A percentile compares a stretch with the other conserved stretches of the same genome.
Conservation (phyloP, 306 rosid genomes). For the Lupinus albus region DNA sequence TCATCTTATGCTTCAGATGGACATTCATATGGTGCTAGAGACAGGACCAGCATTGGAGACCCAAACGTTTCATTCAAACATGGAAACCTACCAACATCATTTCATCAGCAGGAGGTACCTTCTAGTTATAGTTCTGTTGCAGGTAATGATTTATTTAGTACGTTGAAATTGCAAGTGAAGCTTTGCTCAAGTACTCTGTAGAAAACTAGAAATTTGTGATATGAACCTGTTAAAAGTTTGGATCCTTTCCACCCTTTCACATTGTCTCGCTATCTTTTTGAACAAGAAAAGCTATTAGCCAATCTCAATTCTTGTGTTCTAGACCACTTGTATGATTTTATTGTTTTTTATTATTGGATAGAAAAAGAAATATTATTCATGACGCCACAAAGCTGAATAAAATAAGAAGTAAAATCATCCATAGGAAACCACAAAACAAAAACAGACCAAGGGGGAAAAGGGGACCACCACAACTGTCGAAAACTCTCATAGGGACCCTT, state of each 20-base stretch:
- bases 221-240: constrained; percentile 37
- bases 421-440: not conserved
- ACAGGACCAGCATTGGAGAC: constrained; percentile 58
- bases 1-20: constrained; percentile 64
- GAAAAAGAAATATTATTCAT: constrained; percentile 16
- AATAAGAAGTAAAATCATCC: not conserved
- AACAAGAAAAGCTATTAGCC: constrained; percentile 13
- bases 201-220: constrained; percentile 39
- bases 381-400: not conserved
- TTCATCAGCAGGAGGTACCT: constrained; percentile 99
- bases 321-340: constrained; percentile 23
- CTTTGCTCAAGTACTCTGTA: constrained; percentile 51
- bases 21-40: constrained; percentile 57
- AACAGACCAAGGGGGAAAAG: not conserved
- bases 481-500: constrained; percentile 3
- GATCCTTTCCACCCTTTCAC: constrained; percentile 11
- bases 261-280: constrained; percentile 10
- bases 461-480: not conserved
- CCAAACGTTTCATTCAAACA: constrained; percentile 60
- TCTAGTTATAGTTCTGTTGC: constrained; percentile 98
- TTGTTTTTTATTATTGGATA: not conserved
- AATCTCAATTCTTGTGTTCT: constrained; percentile 17
- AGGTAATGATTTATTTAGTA: constrained; percentile 80
- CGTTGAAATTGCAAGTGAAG: constrained; percentile 65
- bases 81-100: constrained; percentile 65